phyloP scores from a whole-genome alignment of 306 rosid genomes.

The Fragaria ananassa region DNA sequence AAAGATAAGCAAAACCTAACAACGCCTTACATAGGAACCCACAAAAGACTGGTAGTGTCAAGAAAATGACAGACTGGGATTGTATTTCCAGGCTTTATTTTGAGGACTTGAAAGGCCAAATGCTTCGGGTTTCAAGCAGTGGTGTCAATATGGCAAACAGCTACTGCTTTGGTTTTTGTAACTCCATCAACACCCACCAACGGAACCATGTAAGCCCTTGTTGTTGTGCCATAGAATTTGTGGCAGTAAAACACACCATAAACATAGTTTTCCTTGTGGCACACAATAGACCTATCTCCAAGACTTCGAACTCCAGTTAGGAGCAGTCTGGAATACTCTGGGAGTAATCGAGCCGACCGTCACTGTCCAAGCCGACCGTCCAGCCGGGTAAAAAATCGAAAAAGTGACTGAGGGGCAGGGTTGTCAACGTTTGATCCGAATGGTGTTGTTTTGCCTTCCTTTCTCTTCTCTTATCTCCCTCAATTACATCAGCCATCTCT shows the following conservation, averaged over 20 bases:
- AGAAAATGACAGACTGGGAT: constrained; percentile 37
- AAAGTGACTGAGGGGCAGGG: no score
- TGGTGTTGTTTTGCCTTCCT: no score
- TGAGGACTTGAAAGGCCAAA: constrained; percentile 27
- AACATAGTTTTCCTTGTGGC: constrained; percentile 33
- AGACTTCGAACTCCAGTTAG: constrained; percentile 15
- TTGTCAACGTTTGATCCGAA: no score
- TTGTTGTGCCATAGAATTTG: not conserved
- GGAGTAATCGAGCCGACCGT: no score
- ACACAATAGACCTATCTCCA: constrained; percentile 29
- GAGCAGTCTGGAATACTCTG: no score
- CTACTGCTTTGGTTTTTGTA: constrained; percentile 23
- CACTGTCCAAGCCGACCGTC: no score
- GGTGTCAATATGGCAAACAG: constrained; percentile 38
- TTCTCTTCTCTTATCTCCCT: no score
- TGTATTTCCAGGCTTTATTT: constrained; percentile 38
- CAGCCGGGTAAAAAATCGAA: no score
- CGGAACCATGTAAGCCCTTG: constrained; percentile 30
- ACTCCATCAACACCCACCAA: constrained; percentile 27
- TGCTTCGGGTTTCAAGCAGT: not conserved
- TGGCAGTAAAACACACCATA: constrained; percentile 45
- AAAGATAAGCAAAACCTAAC: no score
- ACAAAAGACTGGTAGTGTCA: constrained; percentile 23
- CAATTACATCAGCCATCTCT: no score
- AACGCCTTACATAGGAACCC: constrained; percentile 26